Conservation (phyloP, 768 basidiomycete species). For the Lactarius quietus region DNA sequence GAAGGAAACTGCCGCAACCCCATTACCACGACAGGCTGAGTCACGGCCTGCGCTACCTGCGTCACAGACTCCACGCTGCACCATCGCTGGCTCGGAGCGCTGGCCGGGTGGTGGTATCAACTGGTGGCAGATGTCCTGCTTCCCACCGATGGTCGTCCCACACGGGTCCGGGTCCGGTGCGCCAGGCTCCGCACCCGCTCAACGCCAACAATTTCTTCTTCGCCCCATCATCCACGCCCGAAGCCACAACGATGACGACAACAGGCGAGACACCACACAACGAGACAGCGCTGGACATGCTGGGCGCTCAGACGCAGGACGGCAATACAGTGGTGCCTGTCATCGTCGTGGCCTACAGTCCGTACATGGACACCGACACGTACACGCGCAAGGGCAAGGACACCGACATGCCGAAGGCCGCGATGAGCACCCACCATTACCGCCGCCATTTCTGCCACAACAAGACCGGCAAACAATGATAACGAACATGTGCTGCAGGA, state of each 20-base stretch:
- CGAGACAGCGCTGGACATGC: conserved; percentile 17
- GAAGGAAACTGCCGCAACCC: not conserved
- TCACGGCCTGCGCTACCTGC: not conserved
- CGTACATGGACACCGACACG: conserved; percentile 45
- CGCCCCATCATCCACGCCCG: conserved; percentile 7
- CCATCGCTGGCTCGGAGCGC: conserved; percentile 37
- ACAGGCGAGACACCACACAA: too few species aligned
- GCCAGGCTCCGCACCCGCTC: not conserved
- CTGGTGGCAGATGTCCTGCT: conserved; percentile 83
- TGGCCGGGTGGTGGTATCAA: conserved; percentile 53
- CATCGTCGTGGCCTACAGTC: conserved; percentile 79
- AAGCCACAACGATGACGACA: conserved; percentile 6
- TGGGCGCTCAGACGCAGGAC: conserved; percentile 15
- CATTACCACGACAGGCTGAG: not conserved
- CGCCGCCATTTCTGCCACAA: not conserved
- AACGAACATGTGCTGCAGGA: not conserved
- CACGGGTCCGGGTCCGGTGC: conserved; percentile 15
- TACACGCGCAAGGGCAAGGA: not conserved
- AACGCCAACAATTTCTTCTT: not conserved
- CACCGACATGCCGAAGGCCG: conserved; percentile 16
- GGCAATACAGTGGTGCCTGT: conserved; percentile 63
- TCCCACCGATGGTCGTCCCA: conserved; percentile 60
- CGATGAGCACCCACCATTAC: not conserved
- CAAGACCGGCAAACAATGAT: not conserved
- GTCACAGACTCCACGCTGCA: conserved; percentile 30